phyloP scores from a whole-genome alignment of 352 stramenopile species.

The Pythium aristosporum region DNA sequence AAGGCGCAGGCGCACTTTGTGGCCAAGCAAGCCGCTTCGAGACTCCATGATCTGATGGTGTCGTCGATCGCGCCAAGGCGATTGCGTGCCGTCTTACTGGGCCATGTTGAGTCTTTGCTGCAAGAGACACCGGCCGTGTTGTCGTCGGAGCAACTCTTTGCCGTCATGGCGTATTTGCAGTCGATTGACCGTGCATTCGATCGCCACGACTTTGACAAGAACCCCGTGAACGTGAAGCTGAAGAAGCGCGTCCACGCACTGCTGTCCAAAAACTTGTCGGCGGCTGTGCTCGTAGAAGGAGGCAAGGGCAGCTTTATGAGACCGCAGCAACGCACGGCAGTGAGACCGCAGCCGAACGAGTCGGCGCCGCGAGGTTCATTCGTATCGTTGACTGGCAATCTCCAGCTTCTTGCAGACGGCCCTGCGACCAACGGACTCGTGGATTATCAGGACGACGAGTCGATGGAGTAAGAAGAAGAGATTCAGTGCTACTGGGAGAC shows the following conservation, averaged over 20 bases:
- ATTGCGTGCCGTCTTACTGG: slow-evolving; percentile 44
- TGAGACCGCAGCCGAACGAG: slow-evolving; percentile 6
- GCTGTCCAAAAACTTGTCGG: slow-evolving; percentile 54
- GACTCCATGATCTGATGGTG: slow-evolving; percentile 50
- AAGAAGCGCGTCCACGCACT: slow-evolving; percentile 53
- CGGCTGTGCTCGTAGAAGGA: slow-evolving; percentile 50
- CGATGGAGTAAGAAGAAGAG: slow-evolving; percentile 12
- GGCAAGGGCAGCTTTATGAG: slow-evolving; percentile 18
- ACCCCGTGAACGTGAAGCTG: slow-evolving; percentile 42
- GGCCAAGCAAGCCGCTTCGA: slow-evolving; percentile 58
- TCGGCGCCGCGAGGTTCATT: slow-evolving; percentile 11
- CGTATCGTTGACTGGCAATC: slow-evolving; percentile 18
- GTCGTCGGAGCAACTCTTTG: slow-evolving; percentile 53
- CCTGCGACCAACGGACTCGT: slow-evolving; percentile 6
- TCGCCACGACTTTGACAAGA: slow-evolving; percentile 41
- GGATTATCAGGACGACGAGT: slow-evolving; percentile 38
- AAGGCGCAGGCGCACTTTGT: slow-evolving; percentile 55
- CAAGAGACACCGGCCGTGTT: slow-evolving; percentile 49
- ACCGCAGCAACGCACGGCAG: not conserved
- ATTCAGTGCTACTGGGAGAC: not conserved
- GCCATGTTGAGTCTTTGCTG: slow-evolving; percentile 53
- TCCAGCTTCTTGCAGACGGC: slow-evolving; percentile 9
- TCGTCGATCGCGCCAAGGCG: slow-evolving; percentile 40
- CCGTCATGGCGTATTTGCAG: slow-evolving; percentile 60
- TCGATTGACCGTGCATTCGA: slow-evolving; percentile 71